Base-by-base conservation (phyloP, 1,284 basidiomycete species). In the Ustilago xerochloae region DNA sequence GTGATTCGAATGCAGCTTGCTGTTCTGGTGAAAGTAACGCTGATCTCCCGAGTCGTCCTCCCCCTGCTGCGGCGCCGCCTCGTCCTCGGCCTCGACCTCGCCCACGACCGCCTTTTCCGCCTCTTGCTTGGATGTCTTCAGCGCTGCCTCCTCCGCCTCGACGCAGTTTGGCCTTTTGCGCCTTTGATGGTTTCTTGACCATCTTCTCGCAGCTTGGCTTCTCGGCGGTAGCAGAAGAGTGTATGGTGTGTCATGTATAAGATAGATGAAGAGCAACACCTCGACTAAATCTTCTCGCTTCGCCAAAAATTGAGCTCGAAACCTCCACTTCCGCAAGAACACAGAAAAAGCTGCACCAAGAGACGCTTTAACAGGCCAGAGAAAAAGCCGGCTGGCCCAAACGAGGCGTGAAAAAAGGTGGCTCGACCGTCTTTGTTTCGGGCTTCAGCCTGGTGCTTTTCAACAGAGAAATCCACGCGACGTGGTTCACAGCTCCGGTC, bases 141-240 rank as follows among this genome's bases (percentile, higher is more conserved):
- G 39, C 38, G 26, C 53, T 46, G 15, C 48, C 62, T 28, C 16
- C n/a, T 6, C 50, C 67, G n/a, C 45, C 51, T 43, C 36, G 55
- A 15, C 72, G 63, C 46, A 55, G 49, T 35, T 70, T 70, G 26
- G 72, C 67, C 39, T 75, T 75, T 36, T 70, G 63, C 20, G 72
- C 72, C 38, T 75, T 75, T 33, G 67, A 75, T n/a, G 67, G 49
- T 32, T 75, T 75, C 54, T 68, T 70, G 55, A 64, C 67, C 72
- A 75, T 75, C 13, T 9, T 57, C n/a, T 3, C 12, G 28, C 50
- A 13, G 6, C 22, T 24, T 5, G n/a, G n/a, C n/a, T 7, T 41
- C 18, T 6, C 39, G 13, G 13, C 13, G 47, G 18, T 29, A 41
- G 1, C 32, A 36, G 15, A 4, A 49, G 36, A 26, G 18, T 13